Conservation (phyloP, 2,329 filamentous ascomycete species). For the Penicillium sp. region DNA sequence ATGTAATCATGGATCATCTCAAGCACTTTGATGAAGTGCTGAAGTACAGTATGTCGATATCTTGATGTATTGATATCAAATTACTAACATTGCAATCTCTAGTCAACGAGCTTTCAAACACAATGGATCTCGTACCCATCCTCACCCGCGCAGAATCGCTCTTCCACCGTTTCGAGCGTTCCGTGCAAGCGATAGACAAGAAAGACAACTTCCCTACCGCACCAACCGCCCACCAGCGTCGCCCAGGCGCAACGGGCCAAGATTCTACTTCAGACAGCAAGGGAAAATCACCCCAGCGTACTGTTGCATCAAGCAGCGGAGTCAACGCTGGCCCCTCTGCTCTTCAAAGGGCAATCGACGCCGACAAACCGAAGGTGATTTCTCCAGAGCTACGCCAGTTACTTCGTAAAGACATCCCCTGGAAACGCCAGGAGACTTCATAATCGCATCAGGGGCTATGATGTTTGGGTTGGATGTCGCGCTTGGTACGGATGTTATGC, state of each 20-base stretch:
- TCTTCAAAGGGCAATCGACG: slow-evolving; percentile 17
- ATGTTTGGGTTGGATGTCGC: not conserved
- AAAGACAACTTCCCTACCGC: slow-evolving; percentile 76
- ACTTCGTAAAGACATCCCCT: slow-evolving; percentile 57
- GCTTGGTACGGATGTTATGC: not conserved
- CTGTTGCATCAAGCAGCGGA: slow-evolving; percentile 24
- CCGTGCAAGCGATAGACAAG: slow-evolving; percentile 88
- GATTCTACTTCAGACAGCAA: slow-evolving; percentile 20
- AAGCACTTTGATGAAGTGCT: slow-evolving; percentile 94
- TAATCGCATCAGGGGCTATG: not conserved
- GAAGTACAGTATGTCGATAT: slow-evolving; percentile 74
- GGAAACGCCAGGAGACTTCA: slow-evolving; percentile 31
- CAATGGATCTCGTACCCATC: slow-evolving; percentile 84
- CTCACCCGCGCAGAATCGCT: slow-evolving; percentile 84
- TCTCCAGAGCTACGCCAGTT: slow-evolving; percentile 61
- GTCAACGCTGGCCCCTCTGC: slow-evolving; percentile 19
- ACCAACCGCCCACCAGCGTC: slow-evolving; percentile 48
- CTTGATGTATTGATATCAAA: not conserved
- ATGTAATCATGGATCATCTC: slow-evolving; percentile 92
- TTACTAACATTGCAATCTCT: slow-evolving; percentile 6
- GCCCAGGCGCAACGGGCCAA: slow-evolving; percentile 27
- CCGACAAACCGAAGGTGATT: slow-evolving; percentile 52
- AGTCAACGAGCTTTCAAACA: slow-evolving; percentile 94
- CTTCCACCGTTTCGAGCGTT: slow-evolving; percentile 81
- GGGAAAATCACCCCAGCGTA: slow-evolving; percentile 29